phyloP scores from a whole-genome alignment of 345 rosid species.

The Brassica cretica region DNA sequence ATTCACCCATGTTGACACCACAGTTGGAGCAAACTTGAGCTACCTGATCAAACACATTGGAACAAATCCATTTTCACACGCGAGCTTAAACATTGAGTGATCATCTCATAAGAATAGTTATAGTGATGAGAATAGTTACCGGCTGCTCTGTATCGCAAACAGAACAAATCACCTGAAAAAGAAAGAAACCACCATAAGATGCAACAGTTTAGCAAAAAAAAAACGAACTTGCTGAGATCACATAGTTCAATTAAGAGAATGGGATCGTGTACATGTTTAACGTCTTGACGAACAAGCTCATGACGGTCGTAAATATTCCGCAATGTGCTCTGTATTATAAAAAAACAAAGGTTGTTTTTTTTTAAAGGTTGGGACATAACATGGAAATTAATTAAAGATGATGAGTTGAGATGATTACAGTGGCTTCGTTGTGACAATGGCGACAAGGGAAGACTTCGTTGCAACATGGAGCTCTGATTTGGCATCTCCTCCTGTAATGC shows the following conservation, averaged over 20 bases:
- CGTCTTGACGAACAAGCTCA: constrained; percentile 76
- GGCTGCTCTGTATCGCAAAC: constrained; percentile 98
- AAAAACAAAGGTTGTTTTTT: neutral
- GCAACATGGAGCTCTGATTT: constrained; percentile 91
- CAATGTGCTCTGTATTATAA: constrained; percentile 52
- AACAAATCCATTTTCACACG: constrained; percentile 7
- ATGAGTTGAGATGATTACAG: neutral
- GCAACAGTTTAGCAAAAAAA: neutral
- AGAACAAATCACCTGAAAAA: constrained; percentile 74
- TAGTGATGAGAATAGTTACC: constrained; percentile 49
- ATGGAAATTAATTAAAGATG: neutral
- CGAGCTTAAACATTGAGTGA: neutral
- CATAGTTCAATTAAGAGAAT: neutral
- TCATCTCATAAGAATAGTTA: constrained; percentile 1
- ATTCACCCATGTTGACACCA: constrained; percentile 98
- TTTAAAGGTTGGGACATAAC: neutral
- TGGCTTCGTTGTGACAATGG: constrained; percentile 86
- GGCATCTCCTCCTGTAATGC: constrained; percentile 92
- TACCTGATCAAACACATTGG: constrained; percentile 48
- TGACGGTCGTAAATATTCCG: constrained; percentile 62
- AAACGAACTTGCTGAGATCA: neutral
- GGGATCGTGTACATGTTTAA: constrained; percentile 55
- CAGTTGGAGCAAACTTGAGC: constrained; percentile 85
- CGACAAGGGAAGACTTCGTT: constrained; percentile 86
- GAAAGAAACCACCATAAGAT: neutral